Evolutionary conservation across 129 eudicot species (phyloP).

Genomic region (Lactuca sativa): DNA sequence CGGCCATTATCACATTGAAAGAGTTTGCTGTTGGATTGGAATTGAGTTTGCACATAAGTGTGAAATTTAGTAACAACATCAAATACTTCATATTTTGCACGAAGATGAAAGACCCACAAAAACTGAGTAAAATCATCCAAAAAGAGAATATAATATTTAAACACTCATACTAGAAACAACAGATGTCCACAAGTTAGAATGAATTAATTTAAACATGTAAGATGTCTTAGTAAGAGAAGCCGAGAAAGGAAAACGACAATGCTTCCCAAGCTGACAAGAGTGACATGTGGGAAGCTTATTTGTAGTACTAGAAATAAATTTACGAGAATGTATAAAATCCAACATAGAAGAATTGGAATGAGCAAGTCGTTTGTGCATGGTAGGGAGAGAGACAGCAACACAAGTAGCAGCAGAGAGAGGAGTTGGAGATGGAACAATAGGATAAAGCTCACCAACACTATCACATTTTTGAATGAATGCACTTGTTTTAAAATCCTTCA

Average conservation of each 20-base stretch:
- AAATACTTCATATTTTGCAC: not conserved
- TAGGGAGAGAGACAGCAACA: no score
- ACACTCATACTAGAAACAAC: not conserved
- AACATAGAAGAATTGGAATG: not conserved
- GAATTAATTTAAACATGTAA: not conserved
- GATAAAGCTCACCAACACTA: no score
- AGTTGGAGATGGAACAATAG: no score
- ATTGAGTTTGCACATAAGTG: no score
- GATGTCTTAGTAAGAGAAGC: not conserved
- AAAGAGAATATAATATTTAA: no score
- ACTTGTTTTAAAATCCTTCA: no score
- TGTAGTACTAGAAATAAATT: no score
- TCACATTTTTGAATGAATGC: no score
- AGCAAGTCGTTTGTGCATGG: not conserved
- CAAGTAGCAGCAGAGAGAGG: not conserved
- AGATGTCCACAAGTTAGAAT: not conserved
- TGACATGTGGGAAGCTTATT: no score
- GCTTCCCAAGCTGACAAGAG: not conserved
- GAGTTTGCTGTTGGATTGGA: no score
- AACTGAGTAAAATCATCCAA: not conserved
- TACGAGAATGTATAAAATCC: not conserved
- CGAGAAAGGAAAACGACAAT: not conserved
- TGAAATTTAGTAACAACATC: not conserved
- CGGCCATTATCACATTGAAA: no score
- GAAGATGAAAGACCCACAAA: not conserved